Evolutionary conservation across 768 basidiomycete species (phyloP).

Genomic region (Hypsizygus marmoreus): DNA sequence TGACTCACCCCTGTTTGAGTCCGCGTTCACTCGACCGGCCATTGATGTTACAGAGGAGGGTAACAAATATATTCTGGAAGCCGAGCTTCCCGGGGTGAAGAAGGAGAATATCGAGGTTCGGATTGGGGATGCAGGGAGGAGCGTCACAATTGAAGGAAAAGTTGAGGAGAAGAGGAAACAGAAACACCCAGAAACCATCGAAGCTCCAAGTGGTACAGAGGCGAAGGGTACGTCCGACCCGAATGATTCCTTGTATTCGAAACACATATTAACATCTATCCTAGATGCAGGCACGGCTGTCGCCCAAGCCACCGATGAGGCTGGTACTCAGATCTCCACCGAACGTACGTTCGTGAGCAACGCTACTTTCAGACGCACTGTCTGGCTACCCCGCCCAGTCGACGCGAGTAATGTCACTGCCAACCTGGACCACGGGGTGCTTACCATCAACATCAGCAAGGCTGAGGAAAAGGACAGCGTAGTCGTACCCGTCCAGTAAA

Average conservation of each 20-base stretch:
- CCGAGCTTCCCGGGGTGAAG: constrained; percentile 77
- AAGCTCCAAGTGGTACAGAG: constrained; percentile 7
- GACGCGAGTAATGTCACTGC: constrained; percentile 61
- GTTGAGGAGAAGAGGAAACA: constrained; percentile 36
- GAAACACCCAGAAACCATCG: constrained; percentile 2
- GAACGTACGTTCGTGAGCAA: constrained; percentile 63
- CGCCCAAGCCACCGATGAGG: constrained; percentile 22
- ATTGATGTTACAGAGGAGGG: constrained; percentile 71
- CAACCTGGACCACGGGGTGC: constrained; percentile 68
- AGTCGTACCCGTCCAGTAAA: constrained; percentile 43
- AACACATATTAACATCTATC: neutral
- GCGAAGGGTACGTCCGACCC: constrained; percentile 11
- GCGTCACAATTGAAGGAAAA: constrained; percentile 73
- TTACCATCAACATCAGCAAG: constrained; percentile 63
- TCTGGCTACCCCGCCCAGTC: constrained; percentile 69
- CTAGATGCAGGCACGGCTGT: constrained; percentile 20
- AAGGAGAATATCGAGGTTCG: constrained; percentile 75
- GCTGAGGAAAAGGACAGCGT: constrained; percentile 58
- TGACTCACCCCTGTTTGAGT: too few species aligned
- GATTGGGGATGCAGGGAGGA: constrained; percentile 69
- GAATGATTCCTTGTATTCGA: too few species aligned
- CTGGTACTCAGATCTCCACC: constrained; percentile 49
- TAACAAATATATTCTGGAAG: constrained; percentile 67
- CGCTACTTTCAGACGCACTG: constrained; percentile 63
- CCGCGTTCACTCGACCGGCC: constrained; percentile 49